These are phyloP conservation scores for Apiospora phragmitis DNA, from an alignment of 2,329 filamentous ascomycete genomes.

Conservation along the genomic window DNA sequence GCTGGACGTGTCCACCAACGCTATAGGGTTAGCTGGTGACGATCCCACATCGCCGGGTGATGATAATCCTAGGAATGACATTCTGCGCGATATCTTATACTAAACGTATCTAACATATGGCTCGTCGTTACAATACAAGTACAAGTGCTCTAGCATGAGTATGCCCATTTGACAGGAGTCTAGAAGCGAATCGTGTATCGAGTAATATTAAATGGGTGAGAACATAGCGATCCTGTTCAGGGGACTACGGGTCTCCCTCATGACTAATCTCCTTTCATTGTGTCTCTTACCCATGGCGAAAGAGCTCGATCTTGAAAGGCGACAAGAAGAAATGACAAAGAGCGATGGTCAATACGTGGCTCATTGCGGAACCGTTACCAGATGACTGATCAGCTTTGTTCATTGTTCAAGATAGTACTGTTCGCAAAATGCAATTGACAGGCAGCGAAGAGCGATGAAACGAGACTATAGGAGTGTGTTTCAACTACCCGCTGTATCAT, in stretches of 20 bases:
- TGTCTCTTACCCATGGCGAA: neutral
- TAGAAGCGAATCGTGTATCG: neutral
- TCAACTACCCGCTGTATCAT: neutral
- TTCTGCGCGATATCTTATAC: no score
- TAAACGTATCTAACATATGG: no score
- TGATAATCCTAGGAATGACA: neutral
- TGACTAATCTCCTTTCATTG: neutral
- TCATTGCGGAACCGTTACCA: neutral
- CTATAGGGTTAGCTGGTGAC: no score
- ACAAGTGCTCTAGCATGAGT: no score
- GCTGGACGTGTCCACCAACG: no score
- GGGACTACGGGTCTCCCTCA: neutral
- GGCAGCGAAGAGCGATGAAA: neutral
- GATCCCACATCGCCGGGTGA: no score
- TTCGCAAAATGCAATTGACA: no score
- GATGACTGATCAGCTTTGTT: neutral
- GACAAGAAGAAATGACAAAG: neutral
- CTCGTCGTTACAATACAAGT: neutral
- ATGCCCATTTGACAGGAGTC: neutral
- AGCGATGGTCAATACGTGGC: neutral
- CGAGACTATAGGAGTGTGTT: neutral
- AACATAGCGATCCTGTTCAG: neutral
- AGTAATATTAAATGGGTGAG: neutral
- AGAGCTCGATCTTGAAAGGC: neutral
- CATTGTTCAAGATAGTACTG: neutral